These are phyloP conservation scores for Priceomyces melissophilus DNA, from an alignment of 805 yeast species.

Conservation along the genomic window DNA sequence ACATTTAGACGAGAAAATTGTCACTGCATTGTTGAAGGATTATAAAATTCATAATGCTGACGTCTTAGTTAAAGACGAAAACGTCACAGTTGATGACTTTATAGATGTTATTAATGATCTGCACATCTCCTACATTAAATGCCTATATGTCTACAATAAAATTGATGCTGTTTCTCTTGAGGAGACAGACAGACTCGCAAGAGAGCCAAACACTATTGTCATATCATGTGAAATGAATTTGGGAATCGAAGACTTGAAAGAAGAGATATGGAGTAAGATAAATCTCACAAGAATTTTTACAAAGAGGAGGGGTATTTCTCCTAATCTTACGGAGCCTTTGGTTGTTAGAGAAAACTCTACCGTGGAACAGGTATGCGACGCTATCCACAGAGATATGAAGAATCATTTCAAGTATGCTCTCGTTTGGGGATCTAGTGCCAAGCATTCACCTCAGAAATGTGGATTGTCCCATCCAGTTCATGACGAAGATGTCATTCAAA, in stretches of 20 bases:
- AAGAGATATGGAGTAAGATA: conserved; percentile 89
- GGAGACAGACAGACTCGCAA: conserved; percentile 88
- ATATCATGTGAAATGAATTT: conserved; percentile 88
- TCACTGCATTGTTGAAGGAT: conserved; percentile 74
- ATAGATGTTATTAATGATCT: conserved; percentile 87
- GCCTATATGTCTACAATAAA: conserved; percentile 92
- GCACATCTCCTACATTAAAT: conserved; percentile 84
- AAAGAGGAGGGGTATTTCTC: conserved; percentile 77
- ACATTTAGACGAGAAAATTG: conserved; percentile 74
- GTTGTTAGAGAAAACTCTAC: conserved; percentile 80
- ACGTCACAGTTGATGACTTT: conserved; percentile 85
- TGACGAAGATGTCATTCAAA: conserved; percentile 92
- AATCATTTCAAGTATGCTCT: conserved; percentile 89
- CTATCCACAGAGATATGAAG: conserved; percentile 89
- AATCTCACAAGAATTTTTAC: conserved; percentile 80
- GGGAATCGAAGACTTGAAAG: conserved; percentile 83
- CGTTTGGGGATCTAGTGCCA: conserved; percentile 95
- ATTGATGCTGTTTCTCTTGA: conserved; percentile 93
- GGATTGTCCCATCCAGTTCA: conserved; percentile 79
- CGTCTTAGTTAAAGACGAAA: conserved; percentile 83
- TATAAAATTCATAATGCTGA: conserved; percentile 92
- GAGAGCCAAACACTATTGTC: conserved; percentile 89
- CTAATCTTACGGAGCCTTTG: conserved; percentile 85
- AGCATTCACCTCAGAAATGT: conserved; percentile 95
- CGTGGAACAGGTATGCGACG: conserved; percentile 83